Evolutionary conservation across 305 asterid species (phyloP).

Genomic region (Euphrasia arctica): DNA sequence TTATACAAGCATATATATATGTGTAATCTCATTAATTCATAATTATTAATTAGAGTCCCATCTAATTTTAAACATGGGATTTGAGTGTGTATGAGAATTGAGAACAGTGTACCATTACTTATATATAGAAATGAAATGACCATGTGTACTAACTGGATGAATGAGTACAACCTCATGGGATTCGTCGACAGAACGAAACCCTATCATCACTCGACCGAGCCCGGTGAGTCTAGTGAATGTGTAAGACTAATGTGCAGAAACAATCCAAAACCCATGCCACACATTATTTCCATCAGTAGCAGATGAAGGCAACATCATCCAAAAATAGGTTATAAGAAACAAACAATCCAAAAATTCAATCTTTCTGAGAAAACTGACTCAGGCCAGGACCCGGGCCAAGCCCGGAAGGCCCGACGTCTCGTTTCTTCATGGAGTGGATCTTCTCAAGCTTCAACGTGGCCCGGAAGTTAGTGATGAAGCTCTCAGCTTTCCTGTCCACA

Average conservation of each 20-base stretch:
- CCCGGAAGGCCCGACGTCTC: slow-evolving; percentile 40
- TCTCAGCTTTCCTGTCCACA: slow-evolving; percentile 80
- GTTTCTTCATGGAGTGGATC: slow-evolving; percentile 42
- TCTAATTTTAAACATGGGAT: slow-evolving; percentile 57
- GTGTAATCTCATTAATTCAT: slow-evolving; percentile 30
- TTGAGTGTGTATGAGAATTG: slow-evolving; percentile 38
- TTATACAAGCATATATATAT: too few species aligned
- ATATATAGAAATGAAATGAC: too few species aligned
- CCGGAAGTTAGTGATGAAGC: slow-evolving; percentile 56
- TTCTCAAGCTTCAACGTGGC: slow-evolving; percentile 60
- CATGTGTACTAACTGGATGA: too few species aligned
- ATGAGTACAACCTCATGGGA: too few species aligned
- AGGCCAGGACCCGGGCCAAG: slow-evolving; percentile 37
- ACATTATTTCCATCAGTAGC: background rate
- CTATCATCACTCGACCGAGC: too few species aligned
- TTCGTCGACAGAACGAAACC: too few species aligned
- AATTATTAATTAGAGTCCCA: slow-evolving; percentile 57
- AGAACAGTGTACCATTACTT: slow-evolving; percentile 10
- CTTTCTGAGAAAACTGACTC: slow-evolving; percentile 15
- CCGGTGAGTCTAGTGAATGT: too few species aligned
- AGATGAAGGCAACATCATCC: too few species aligned
- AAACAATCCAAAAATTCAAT: slow-evolving; percentile 7
- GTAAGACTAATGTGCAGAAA: background rate
- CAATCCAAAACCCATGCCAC: background rate
- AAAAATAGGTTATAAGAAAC: slow-evolving; percentile 8